Evolutionary conservation across 768 basidiomycete genomes (phyloP).

Genomic region (Phylloporus sp.): DNA sequence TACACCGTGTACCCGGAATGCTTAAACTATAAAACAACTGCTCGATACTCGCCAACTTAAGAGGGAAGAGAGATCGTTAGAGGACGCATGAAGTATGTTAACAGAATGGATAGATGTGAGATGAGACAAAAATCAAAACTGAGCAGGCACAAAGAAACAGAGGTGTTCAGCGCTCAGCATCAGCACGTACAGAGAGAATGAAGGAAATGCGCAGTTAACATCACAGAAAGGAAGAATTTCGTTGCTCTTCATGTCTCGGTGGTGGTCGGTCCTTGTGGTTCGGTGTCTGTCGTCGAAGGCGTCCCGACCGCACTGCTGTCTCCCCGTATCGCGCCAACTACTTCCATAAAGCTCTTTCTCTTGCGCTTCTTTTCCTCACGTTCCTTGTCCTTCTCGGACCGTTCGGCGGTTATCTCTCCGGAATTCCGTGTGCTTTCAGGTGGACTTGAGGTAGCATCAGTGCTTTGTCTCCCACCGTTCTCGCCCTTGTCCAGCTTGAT

Average conservation of each 20-base stretch:
- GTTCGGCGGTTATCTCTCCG: constrained; percentile 50
- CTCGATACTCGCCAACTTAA: constrained; percentile 5
- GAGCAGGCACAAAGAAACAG: constrained; percentile 3
- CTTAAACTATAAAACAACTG: constrained; percentile 21
- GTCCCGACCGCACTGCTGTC: constrained; percentile 27
- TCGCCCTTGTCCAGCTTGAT: constrained; percentile 43
- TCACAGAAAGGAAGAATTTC: constrained; percentile 3
- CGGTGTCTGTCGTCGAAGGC: constrained; percentile 29
- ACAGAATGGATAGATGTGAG: constrained; percentile 10
- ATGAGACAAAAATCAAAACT: constrained; percentile 9
- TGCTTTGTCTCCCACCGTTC: constrained; percentile 13
- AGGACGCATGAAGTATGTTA: constrained; percentile 14
- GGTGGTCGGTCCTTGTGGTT: constrained; percentile 6
- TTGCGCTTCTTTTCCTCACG: constrained; percentile 62
- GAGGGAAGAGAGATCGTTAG: constrained; percentile 1
- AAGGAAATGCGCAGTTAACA: constrained; percentile 9
- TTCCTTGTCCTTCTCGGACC: constrained; percentile 46
- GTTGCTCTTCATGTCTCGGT: constrained; percentile 12
- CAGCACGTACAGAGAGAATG: not conserved
- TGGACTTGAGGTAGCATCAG: constrained; percentile 28
- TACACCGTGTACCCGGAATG: constrained; percentile 10
- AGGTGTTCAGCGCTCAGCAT: constrained; percentile 1
- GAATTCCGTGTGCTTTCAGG: constrained; percentile 41
- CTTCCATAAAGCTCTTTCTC: constrained; percentile 53
- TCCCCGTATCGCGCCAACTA: constrained; percentile 29